Base-by-base conservation (phyloP, 108 stramenopile species). In the Schizochytrium sp. region DNA sequence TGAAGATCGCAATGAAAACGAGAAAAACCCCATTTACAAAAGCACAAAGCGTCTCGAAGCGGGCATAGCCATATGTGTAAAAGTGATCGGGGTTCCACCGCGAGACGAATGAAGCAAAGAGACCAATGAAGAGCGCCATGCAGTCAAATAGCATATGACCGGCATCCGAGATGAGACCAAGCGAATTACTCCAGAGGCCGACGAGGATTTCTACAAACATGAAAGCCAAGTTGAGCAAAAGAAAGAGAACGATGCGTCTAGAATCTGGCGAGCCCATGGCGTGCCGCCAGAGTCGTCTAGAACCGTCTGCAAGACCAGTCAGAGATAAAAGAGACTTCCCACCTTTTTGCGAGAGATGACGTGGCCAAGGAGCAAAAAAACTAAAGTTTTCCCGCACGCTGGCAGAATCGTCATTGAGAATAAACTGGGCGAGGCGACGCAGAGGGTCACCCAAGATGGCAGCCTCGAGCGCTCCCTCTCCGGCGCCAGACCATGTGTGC, bases 141-240 rank as follows among this genome's bases (percentile, higher is more conserved):
- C 72, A 72, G 43, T 88, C 88, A 10, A 71, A 88, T 5, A 71
- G 25, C 88, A 88, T 88, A 87, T 88, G 88, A 0, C 60, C 88
- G 5, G 88, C 88, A 23, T 88, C 88, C 10, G 88, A 88, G 25
- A 88, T 76, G 25, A 88, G 72, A 5, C 60, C 58, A 8, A 88
- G 72, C 25, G 60, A 71, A 25, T 88, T 88, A 6, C 87, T 71
- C 72, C 63, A 88, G 10, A 63, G 19, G 6, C 88, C 88, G 25
- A 71, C 60, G 34, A 63, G 16, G 25, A 88, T 29, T 47, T 88
- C 88, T 5, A 71, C 88, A 4, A 88, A 71, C 88, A 88, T 88
- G 4, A 88, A 71, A 10, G 72, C 34, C 23, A 88, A 6, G 44
- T 88, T 88, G 23, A 88, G 23, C n/a, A 57, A 12, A 16, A 88